phyloP scores from a whole-genome alignment of 1,284 basidiomycete species.

The Macrocystidia cucumis region DNA sequence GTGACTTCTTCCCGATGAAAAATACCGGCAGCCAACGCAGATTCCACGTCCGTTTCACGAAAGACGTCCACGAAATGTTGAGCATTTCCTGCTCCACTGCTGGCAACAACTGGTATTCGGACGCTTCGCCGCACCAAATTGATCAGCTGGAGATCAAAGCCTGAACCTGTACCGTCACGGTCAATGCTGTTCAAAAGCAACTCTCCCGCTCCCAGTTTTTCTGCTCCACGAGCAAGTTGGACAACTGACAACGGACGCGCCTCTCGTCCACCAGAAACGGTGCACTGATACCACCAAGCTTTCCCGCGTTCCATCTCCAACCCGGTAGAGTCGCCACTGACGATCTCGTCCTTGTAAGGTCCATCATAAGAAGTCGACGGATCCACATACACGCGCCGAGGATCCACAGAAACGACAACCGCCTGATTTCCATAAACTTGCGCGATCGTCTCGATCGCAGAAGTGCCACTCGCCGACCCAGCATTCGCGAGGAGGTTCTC shows the following conservation, averaged over 20 bases:
- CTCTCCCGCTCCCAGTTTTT: constrained; percentile 91
- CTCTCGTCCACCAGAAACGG: constrained; percentile 90
- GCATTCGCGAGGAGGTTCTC: constrained; percentile 67
- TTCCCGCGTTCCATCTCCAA: constrained; percentile 57
- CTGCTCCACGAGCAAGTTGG: constrained; percentile 86
- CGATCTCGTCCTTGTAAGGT: constrained; percentile 60
- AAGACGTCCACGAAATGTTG: constrained; percentile 90
- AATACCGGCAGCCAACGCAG: constrained; percentile 94
- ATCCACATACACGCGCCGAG: constrained; percentile 83
- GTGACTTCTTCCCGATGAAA: constrained; percentile 90
- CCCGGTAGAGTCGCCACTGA: constrained; percentile 44
- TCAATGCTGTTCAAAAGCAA: constrained; percentile 96
- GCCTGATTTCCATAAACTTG: constrained; percentile 92
- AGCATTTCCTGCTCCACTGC: constrained; percentile 82
- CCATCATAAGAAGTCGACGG: constrained; percentile 60
- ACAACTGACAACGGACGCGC: constrained; percentile 86
- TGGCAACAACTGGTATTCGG: constrained; percentile 90
- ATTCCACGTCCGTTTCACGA: constrained; percentile 73
- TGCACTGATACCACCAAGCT: constrained; percentile 99
- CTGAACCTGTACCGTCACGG: constrained; percentile 88
- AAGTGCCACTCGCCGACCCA: constrained; percentile 57
- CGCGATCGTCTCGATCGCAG: constrained; percentile 93
- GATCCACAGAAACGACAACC: constrained; percentile 97
- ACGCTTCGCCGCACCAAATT: constrained; percentile 72
- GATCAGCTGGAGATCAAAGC: constrained; percentile 88